A percentile compares a stretch with the other conserved stretches of the same genome.
Conservation (phyloP, 257 asterid species). For the Scutellaria baicalensis region DNA sequence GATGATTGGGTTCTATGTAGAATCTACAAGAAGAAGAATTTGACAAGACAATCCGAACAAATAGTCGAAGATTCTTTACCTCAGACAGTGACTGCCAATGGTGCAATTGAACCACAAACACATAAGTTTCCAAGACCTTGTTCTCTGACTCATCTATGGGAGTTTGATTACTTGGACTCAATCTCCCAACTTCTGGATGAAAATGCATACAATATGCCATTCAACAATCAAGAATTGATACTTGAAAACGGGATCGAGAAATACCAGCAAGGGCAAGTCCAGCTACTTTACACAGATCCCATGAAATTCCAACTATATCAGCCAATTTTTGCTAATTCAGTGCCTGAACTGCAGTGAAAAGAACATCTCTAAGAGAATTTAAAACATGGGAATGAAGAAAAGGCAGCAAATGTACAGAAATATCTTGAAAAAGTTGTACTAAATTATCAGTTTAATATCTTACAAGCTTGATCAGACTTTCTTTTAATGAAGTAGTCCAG, state of each 20-base stretch:
- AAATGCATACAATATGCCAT: constrained; percentile 23
- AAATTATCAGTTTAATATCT: neutral
- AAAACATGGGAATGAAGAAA: neutral
- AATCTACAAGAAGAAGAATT: constrained; percentile 78
- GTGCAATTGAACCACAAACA: constrained; percentile 21
- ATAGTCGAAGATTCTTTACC: constrained; percentile 32
- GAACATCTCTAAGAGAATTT: neutral
- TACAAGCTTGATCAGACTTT: constrained; percentile 5
- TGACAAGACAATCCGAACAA: constrained; percentile 23
- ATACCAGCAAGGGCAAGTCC: constrained; percentile 22
- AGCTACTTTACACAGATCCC: constrained; percentile 20
- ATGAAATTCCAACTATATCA: constrained; percentile 28
- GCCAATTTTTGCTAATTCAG: constrained; percentile 39
- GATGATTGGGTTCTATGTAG: constrained; percentile 98
- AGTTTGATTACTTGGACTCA: constrained; percentile 55
- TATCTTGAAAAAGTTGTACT: neutral
- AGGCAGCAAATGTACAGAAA: constrained; percentile 21
- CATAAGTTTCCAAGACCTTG: constrained; percentile 49
- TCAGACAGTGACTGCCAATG: constrained; percentile 12
- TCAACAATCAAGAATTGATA: constrained; percentile 24
- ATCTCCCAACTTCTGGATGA: constrained; percentile 55
- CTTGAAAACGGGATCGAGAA: constrained; percentile 16
- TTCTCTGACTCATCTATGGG: constrained; percentile 73
- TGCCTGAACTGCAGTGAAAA: constrained; percentile 33
- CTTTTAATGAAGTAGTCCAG: constrained; percentile 7